Conservation (phyloP, 2,329 filamentous ascomycete species). For the Neoscytalidium dimidiatum region DNA sequence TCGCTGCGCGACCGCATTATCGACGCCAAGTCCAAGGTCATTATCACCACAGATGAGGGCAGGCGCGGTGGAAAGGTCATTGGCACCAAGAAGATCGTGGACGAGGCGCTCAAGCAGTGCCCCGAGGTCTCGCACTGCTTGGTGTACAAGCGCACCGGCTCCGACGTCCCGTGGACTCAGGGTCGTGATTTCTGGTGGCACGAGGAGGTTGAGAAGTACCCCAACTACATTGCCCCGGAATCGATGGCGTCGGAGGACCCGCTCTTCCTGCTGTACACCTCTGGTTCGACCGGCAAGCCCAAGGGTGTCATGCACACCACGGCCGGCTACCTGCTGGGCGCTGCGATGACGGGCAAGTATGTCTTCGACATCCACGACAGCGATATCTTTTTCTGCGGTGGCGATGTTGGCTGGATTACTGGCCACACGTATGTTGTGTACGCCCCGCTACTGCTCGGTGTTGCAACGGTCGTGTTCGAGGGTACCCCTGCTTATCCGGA, state of each 20-base stretch:
- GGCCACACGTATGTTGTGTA: conserved; percentile 99
- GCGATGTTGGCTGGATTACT: conserved; percentile 98
- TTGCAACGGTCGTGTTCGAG: conserved; percentile 95
- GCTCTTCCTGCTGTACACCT: conserved; percentile 96
- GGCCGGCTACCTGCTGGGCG: conserved; percentile 89
- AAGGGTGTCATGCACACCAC: conserved; percentile 99
- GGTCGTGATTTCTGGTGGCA: conserved; percentile 98
- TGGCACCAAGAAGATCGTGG: conserved; percentile 98
- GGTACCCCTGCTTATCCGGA: conserved; percentile 96
- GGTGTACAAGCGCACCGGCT: conserved; percentile 93
- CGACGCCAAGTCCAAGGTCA: conserved; percentile 85
- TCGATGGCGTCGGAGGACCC: conserved; percentile 91
- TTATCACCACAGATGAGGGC: conserved; percentile 97
- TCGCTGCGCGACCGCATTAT: conserved; percentile 93
- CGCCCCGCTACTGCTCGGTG: conserved; percentile 87
- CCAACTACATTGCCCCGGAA: conserved; percentile 86
- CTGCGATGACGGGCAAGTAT: conserved; percentile 93
- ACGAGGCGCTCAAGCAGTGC: conserved; percentile 95
- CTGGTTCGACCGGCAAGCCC: conserved; percentile 95
- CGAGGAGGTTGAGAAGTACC: conserved; percentile 97
- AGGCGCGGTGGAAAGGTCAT: conserved; percentile 97
- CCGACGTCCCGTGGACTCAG: conserved; percentile 85
- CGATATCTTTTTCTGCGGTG: conserved; percentile 95
- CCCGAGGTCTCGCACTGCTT: conserved; percentile 82
- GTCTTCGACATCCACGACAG: conserved; percentile 97